These are phyloP conservation scores for Epichloe gansuensis DNA, from an alignment of 2,329 filamentous ascomycete species.

Conservation along the genomic window DNA sequence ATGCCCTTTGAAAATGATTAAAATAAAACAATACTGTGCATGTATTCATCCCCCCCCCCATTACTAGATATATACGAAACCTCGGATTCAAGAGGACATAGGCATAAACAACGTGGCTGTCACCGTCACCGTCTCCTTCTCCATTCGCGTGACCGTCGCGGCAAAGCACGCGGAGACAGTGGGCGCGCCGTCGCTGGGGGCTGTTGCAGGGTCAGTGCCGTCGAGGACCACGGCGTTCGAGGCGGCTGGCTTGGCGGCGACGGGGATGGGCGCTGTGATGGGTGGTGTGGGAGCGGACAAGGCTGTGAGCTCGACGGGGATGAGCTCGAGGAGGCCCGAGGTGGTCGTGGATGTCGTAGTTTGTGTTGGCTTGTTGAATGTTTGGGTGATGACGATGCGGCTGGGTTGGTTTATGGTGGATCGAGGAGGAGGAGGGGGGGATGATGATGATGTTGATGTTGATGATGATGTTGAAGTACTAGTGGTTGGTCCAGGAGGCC, in stretches of 20 bases:
- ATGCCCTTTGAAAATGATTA: no score
- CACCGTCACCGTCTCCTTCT: constrained; percentile 19
- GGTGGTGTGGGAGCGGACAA: constrained; percentile 1
- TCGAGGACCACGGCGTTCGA: constrained; percentile 6
- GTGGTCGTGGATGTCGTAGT: constrained; percentile 1
- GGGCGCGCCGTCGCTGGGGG: constrained; percentile 17
- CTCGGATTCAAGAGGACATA: neutral
- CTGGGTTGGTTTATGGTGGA: neutral
- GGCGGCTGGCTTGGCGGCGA: constrained; percentile 3
- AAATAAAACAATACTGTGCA: no score
- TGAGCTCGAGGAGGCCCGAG: constrained; percentile 15
- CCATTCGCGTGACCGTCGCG: constrained; percentile 23
- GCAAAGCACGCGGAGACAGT: constrained; percentile 25
- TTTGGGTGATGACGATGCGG: constrained; percentile 14
- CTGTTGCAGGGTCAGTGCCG: constrained; percentile 7
- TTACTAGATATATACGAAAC: no score
- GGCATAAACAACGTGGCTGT: constrained; percentile 14
- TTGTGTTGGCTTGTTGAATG: constrained; percentile 14
- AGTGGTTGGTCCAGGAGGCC: neutral
- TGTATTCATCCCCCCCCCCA: no score
- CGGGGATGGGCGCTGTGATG: neutral
- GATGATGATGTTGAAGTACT: neutral
- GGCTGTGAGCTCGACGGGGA: constrained; percentile 13
- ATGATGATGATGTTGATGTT: neutral
- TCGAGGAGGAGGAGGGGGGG: neutral